Percentiles rank a stretch among this genome's conserved stretches.
Conservation (phyloP, 2,329 filamentous ascomycete species). For the Neopestalotiopsis sp. region DNA sequence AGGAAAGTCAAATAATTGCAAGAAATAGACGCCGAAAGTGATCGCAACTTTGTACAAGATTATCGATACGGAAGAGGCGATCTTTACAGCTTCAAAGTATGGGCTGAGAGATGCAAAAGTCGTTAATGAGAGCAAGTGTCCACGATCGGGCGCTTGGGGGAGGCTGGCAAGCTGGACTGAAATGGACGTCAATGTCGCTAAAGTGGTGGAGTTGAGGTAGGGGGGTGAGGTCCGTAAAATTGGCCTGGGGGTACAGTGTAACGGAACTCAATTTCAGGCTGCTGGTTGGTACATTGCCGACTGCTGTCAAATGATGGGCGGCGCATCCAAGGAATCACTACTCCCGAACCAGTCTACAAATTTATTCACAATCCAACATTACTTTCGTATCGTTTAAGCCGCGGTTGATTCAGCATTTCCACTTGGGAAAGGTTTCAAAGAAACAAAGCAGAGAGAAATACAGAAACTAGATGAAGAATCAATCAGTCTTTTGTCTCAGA, state of each 20-base stretch:
- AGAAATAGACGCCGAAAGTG: neutral
- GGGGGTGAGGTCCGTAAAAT: conserved; percentile 13
- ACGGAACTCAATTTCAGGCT: conserved; percentile 4
- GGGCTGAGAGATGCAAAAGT: neutral
- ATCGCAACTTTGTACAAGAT: neutral
- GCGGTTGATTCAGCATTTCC: no score
- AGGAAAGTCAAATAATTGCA: neutral
- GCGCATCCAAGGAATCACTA: neutral
- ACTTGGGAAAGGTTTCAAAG: neutral
- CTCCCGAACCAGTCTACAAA: no score
- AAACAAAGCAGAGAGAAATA: neutral
- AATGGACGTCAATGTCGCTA: conserved; percentile 9
- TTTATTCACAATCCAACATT: no score
- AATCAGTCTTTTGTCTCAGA: neutral
- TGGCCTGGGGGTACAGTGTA: conserved; percentile 2
- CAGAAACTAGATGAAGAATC: neutral
- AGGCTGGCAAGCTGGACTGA: conserved; percentile 8
- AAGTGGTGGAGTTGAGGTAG: conserved; percentile 15
- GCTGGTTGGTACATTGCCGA: neutral
- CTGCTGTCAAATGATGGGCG: neutral
- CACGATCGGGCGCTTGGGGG: neutral
- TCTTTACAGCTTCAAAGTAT: neutral
- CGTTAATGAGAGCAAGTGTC: conserved; percentile 1
- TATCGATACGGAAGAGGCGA: neutral
- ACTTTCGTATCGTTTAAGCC: no score